phyloP scores from a whole-genome alignment of 305 asterid genomes.

The Fraxinus paxiana region DNA sequence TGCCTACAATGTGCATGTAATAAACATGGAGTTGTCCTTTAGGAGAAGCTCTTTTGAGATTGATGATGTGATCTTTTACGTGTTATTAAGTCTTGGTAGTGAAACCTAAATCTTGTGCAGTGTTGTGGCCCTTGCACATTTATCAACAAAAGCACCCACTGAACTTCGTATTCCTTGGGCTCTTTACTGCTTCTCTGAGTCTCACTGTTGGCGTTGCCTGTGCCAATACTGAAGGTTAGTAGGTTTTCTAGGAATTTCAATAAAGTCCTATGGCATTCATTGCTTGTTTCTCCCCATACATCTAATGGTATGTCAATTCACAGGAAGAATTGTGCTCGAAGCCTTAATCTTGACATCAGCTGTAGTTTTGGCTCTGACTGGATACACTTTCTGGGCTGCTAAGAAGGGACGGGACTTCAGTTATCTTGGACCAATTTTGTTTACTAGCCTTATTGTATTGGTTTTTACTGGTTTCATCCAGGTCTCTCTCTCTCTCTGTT shows the following conservation, averaged over 20 bases:
- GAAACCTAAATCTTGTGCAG: slow-evolving; percentile 34
- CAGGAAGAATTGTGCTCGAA: slow-evolving; percentile 87
- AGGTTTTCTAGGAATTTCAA: slow-evolving; percentile 7
- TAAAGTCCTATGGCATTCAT: neutral
- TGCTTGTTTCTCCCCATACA: slow-evolving; percentile 13
- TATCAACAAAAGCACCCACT: slow-evolving; percentile 90
- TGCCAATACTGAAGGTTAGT: slow-evolving; percentile 85
- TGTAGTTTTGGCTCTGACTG: slow-evolving; percentile 79
- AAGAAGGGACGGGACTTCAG: slow-evolving; percentile 92
- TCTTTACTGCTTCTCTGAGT: slow-evolving; percentile 76
- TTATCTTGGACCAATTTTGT: slow-evolving; percentile 83
- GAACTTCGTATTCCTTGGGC: slow-evolving; percentile 84
- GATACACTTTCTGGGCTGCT: slow-evolving; percentile 98
- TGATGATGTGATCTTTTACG: neutral
- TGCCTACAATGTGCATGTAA: neutral
- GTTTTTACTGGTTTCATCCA: slow-evolving; percentile 74
- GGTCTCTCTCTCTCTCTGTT: slow-evolving; percentile 34
- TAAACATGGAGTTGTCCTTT: neutral
- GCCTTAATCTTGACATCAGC: slow-evolving; percentile 84
- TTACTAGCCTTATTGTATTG: slow-evolving; percentile 74
- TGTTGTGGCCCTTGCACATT: slow-evolving; percentile 77
- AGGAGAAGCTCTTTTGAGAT: neutral
- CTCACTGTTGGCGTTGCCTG: slow-evolving; percentile 80
- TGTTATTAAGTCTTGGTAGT: neutral
- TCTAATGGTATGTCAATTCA: neutral